These are phyloP conservation scores for Coemansia sp. DNA, from an alignment of 192 early-diverging fungal species.

Conservation along the genomic window DNA sequence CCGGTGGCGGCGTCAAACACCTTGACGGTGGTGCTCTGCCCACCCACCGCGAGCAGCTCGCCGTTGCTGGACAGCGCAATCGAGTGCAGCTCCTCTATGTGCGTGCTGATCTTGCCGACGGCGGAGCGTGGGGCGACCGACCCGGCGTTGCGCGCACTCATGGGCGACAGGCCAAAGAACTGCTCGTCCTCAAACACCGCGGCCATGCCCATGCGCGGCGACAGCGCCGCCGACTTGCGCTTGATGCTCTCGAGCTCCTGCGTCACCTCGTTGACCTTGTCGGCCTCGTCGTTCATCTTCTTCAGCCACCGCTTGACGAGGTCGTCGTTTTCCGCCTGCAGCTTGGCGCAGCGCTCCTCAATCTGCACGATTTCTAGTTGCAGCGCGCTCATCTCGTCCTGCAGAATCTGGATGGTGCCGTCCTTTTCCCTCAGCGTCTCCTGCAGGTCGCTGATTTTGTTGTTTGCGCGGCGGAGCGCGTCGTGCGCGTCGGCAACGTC, in stretches of 20 bases:
- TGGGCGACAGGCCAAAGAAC: slow-evolving; percentile 28
- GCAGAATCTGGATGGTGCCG: slow-evolving; percentile 85
- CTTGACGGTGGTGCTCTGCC: slow-evolving; percentile 75
- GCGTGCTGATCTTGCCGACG: slow-evolving; percentile 42
- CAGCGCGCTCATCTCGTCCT: slow-evolving; percentile 86
- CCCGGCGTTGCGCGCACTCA: slow-evolving; percentile 15
- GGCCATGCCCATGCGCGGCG: slow-evolving; percentile 18
- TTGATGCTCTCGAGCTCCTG: slow-evolving; percentile 77
- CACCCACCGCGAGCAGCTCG: slow-evolving; percentile 71
- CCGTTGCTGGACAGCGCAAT: slow-evolving; percentile 69
- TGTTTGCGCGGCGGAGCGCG: slow-evolving; percentile 24
- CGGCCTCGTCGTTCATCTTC: slow-evolving; percentile 85
- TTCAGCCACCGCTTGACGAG: slow-evolving; percentile 89
- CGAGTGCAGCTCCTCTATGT: slow-evolving; percentile 72
- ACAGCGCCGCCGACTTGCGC: slow-evolving; percentile 38
- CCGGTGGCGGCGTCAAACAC: slow-evolving; percentile 76
- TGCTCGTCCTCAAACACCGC: slow-evolving; percentile 30
- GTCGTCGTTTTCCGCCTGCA: slow-evolving; percentile 82
- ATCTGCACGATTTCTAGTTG: slow-evolving; percentile 85
- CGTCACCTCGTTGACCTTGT: slow-evolving; percentile 92
- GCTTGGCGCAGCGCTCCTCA: slow-evolving; percentile 59
- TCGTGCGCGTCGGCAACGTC: slow-evolving; percentile 38
- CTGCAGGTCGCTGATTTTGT: slow-evolving; percentile 32
- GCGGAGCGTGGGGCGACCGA: slow-evolving; percentile 35
- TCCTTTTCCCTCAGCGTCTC: slow-evolving; percentile 79